Evolutionary conservation across 805 yeast species (phyloP).

Genomic region (Candida namnaoensis): DNA sequence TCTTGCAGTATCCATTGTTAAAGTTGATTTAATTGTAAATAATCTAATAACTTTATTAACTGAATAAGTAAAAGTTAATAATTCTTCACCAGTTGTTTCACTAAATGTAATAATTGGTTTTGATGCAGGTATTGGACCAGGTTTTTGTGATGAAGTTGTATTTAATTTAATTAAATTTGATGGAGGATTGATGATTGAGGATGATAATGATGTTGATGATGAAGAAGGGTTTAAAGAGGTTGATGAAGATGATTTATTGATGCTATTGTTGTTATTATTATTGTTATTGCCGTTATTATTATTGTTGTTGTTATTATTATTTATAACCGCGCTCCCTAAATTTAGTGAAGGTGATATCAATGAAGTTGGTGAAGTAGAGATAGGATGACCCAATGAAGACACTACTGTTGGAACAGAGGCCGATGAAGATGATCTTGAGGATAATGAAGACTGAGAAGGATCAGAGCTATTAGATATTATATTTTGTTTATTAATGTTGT

Average conservation of each 20-base stretch:
- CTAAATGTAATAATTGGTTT: slow-evolving; percentile 16
- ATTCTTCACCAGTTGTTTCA: slow-evolving; percentile 18
- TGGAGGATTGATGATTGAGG: not conserved
- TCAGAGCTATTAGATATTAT: no score
- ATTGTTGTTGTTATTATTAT: not conserved
- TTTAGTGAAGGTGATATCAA: no score
- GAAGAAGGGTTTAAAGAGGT: no score
- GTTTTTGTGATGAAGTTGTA: slow-evolving; percentile 15
- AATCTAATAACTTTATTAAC: slow-evolving; percentile 19
- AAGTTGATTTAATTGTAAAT: slow-evolving; percentile 9
- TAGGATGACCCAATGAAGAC: no score
- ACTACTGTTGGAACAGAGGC: not conserved
- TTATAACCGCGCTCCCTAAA: no score
- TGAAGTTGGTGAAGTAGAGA: no score
- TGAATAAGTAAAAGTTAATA: slow-evolving; percentile 21
- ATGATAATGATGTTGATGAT: not conserved
- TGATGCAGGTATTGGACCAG: slow-evolving; percentile 26
- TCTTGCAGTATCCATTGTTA: not conserved
- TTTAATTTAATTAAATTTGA: no score
- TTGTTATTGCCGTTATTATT: not conserved
- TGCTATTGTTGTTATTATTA: not conserved
- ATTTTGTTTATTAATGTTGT: no score
- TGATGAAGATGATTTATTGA: no score
- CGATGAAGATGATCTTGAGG: not conserved
- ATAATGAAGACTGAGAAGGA: no score